Base-by-base conservation (phyloP, 169 alveolate genomes). In the Plasmodium falciparum region DNA sequence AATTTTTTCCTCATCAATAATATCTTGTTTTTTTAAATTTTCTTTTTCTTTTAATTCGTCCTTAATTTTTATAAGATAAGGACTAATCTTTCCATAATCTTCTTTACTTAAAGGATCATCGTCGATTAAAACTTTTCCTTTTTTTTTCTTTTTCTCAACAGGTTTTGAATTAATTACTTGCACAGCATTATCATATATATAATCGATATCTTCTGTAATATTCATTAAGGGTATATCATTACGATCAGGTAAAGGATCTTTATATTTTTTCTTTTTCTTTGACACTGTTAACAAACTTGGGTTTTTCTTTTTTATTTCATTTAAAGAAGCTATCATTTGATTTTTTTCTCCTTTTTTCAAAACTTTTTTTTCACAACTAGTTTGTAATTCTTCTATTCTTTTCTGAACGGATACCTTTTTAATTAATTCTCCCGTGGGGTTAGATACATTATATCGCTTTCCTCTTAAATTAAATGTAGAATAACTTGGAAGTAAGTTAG, bases 131-230 rank as follows among this genome's bases (percentile, higher is more conserved):
- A 47, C 17, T 72, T 86, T 86, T 24, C 88, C 92, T 33, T 59
- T 43, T 29, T 71, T 71, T 45, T 70, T 70, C 72, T 86, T 86
- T 86, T 45, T 63, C 49, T 17, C 78, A 6, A 59, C 72, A 0
- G 88, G 83, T 67, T 86, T 86, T 49, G 92, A 11, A 39, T 86
- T 45, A 24, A 86, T 86, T 20, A 86, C 52, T 67, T 86, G 65
- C n/a, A 86, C 92, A 72, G 92, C 92, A 72, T 86, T 86, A 63
- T 86, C 92, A 24, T 86, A 86, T 39, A 86, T 45, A 74, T 86
- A 86, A 86, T 86, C 88, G 11, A 73, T 65, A 63, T 86, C 92
- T 29, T 59, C 78, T 12, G 76, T 70, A 61, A 86, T 20, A 66
- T 86, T 86, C 92, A 86, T 71, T 62, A 86, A 56, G 0, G 92